These are phyloP conservation scores for Choanephora cucurbitarum DNA, from an alignment of 371 early-diverging fungal species.

Conservation along the genomic window DNA sequence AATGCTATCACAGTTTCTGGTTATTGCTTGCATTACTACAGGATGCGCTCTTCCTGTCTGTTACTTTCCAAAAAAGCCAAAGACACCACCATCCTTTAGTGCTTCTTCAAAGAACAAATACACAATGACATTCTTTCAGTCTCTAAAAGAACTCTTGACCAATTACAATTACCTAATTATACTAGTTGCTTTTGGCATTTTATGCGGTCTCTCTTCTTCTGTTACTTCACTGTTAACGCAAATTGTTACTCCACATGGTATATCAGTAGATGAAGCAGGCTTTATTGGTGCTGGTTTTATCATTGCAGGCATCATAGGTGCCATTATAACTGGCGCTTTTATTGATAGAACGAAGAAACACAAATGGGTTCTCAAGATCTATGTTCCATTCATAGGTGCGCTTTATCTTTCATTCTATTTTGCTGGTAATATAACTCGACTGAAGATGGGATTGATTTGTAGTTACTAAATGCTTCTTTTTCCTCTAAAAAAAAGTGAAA, in stretches of 20 bases:
- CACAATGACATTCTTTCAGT: constrained; percentile 41
- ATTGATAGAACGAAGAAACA: constrained; percentile 55
- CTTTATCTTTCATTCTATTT: constrained; percentile 54
- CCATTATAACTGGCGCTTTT: constrained; percentile 39
- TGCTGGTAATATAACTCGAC: constrained; percentile 35
- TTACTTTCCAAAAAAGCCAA: constrained; percentile 56
- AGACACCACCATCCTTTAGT: constrained; percentile 57
- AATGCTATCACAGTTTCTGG: constrained; percentile 31
- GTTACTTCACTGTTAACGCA: constrained; percentile 61
- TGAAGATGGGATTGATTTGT: too few species aligned
- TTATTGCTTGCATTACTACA: constrained; percentile 45
- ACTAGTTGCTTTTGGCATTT: constrained; percentile 54
- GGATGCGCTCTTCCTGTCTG: constrained; percentile 48
- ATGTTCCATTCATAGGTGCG: constrained; percentile 51
- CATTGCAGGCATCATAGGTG: constrained; percentile 58
- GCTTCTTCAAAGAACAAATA: constrained; percentile 33
- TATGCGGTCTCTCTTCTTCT: constrained; percentile 67
- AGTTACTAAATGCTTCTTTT: too few species aligned
- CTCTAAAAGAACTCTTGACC: constrained; percentile 44
- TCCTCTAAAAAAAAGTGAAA: too few species aligned
- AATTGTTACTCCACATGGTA: constrained; percentile 63
- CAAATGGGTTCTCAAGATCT: constrained; percentile 40
- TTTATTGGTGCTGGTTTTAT: constrained; percentile 58
- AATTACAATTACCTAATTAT: constrained; percentile 63
- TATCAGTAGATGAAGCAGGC: constrained; percentile 60